Conservation (phyloP, 179 eudicot species). For the Amaranthus tricolor region DNA sequence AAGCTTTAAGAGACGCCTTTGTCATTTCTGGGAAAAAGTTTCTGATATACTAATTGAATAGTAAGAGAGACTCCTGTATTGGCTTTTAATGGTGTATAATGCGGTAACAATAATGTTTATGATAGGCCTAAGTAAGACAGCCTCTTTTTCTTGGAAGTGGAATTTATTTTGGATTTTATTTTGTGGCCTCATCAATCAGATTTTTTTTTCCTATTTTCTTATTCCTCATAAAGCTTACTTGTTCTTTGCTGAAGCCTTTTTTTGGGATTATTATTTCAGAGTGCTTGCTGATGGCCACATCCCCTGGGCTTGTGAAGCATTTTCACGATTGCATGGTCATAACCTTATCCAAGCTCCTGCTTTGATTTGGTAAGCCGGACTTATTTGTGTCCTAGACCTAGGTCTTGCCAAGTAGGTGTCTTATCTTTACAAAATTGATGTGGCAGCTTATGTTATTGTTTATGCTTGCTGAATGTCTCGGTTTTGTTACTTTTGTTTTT, state of each 20-base stretch:
- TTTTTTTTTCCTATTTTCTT: background rate
- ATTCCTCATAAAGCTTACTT: background rate
- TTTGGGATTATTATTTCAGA: slow-evolving; percentile 32
- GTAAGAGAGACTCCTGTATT: background rate
- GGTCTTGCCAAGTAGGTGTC: background rate
- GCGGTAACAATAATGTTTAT: background rate
- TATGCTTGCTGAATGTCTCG: too few relatives aligned
- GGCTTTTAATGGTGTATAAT: background rate
- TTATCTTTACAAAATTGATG: background rate
- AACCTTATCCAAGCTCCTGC: slow-evolving; percentile 67
- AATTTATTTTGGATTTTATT: background rate
- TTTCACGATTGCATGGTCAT: slow-evolving; percentile 71
- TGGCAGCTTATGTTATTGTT: too few relatives aligned
- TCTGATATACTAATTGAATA: background rate
- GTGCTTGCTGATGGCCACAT: slow-evolving; percentile 95
- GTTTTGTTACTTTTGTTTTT: too few relatives aligned
- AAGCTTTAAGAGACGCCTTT: background rate
- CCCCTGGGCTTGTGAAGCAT: slow-evolving; percentile 95
- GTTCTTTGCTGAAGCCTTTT: background rate
- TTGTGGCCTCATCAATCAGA: background rate
- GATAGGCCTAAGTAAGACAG: background rate
- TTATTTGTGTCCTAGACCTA: background rate
- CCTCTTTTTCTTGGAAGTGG: background rate
- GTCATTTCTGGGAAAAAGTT: background rate
- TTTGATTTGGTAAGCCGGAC: slow-evolving; percentile 52